phyloP scores from a whole-genome alignment of 2,329 filamentous ascomycete species.

The Penicillium aurantiogriseum region DNA sequence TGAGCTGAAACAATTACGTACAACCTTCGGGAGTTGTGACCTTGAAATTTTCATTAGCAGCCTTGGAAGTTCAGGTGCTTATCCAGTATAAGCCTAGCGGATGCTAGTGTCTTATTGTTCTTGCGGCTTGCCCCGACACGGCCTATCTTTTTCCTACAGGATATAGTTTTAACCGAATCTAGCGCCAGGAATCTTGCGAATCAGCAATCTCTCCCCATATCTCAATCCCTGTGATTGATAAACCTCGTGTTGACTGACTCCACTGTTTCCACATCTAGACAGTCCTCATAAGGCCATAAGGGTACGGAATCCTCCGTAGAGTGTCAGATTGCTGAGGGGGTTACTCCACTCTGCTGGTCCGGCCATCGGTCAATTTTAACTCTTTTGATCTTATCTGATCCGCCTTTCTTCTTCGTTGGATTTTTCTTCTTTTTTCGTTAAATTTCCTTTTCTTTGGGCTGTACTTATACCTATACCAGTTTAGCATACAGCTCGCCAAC shows the following conservation, averaged over 20 bases:
- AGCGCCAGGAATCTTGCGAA: constrained; percentile 1
- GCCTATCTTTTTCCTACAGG: background rate
- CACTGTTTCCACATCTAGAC: background rate
- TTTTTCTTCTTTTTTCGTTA: background rate
- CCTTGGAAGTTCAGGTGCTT: background rate
- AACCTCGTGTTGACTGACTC: background rate
- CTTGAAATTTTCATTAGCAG: background rate
- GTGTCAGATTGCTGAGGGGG: background rate
- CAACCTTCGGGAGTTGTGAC: background rate
- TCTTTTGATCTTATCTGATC: constrained; percentile 12
- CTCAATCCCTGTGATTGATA: background rate
- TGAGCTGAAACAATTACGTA: background rate
- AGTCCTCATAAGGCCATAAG: background rate
- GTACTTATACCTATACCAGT: background rate
- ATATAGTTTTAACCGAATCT: background rate
- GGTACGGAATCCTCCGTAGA: background rate
- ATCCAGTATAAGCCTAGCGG: constrained; percentile 4
- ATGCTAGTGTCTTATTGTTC: background rate
- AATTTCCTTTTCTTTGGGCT: background rate
- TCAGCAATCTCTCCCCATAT: background rate
- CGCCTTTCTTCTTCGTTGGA: background rate
- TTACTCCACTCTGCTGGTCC: constrained; percentile 2
- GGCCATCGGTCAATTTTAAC: background rate
- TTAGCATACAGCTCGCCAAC: background rate
- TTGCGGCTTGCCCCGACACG: background rate